phyloP scores from a whole-genome alignment of 805 yeast species.

The Candida patagonica region DNA sequence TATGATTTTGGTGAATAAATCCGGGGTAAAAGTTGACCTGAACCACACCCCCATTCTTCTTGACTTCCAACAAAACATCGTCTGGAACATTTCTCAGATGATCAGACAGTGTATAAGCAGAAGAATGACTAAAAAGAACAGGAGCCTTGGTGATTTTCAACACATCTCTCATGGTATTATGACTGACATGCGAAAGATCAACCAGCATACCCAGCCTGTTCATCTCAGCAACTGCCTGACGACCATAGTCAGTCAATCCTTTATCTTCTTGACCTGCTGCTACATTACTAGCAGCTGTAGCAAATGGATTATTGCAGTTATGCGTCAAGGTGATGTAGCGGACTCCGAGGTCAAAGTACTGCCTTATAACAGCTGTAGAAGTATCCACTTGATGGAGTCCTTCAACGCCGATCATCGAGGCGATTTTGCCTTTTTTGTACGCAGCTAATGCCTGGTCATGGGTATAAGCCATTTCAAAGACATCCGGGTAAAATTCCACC shows the following conservation, averaged over 20 bases:
- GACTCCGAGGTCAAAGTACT: conserved; percentile 43
- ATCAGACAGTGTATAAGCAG: conserved; percentile 33
- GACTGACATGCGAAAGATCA: conserved; percentile 41
- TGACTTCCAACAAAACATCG: conserved; percentile 34
- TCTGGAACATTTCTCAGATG: conserved; percentile 42
- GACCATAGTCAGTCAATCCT: conserved; percentile 37
- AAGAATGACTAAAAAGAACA: conserved; percentile 42
- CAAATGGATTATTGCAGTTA: conserved; percentile 50
- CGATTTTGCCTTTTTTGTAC: conserved; percentile 31
- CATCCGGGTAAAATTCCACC: conserved; percentile 33
- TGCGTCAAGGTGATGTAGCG: conserved; percentile 46
- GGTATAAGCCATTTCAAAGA: conserved; percentile 33
- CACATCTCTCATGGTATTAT: conserved; percentile 40
- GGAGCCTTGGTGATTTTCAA: conserved; percentile 36
- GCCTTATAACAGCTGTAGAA: conserved; percentile 41
- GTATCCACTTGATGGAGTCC: conserved; percentile 46
- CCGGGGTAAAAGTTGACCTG: conserved; percentile 39
- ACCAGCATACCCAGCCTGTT: conserved; percentile 46
- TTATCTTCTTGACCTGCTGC: conserved; percentile 37
- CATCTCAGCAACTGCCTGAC: conserved; percentile 37
- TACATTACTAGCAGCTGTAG: conserved; percentile 43
- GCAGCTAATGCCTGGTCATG: conserved; percentile 34
- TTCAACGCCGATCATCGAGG: conserved; percentile 44
- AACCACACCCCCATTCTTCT: conserved; percentile 39
- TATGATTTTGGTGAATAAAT: conserved; percentile 25